These are phyloP conservation scores for Dysphania ambrosioides DNA, from an alignment of 148 eudicot genomes.

Conservation along the genomic window DNA sequence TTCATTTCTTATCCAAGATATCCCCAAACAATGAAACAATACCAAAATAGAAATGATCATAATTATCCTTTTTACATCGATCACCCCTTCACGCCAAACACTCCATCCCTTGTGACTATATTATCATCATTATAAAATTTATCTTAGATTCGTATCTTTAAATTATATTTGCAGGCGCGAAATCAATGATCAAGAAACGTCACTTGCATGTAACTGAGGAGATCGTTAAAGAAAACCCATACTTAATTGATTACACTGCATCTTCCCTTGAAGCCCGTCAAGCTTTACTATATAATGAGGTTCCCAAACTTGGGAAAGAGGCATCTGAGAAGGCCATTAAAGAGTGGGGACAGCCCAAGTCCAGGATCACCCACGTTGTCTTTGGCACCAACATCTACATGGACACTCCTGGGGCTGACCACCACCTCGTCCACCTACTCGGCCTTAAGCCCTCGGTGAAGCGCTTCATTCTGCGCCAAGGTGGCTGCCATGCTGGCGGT, in stretches of 20 bases:
- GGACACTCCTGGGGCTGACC: neutral
- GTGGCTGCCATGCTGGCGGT: neutral
- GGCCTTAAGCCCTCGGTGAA: neutral
- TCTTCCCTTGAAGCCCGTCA: neutral
- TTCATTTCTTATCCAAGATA: too few relatives aligned
- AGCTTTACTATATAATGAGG: neutral
- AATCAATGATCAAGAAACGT: neutral
- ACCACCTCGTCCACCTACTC: neutral
- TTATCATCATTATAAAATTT: too few relatives aligned
- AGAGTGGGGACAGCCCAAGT: too few relatives aligned
- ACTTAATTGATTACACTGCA: neutral
- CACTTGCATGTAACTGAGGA: neutral
- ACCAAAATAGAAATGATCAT: too few relatives aligned
- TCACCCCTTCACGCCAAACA: too few relatives aligned
- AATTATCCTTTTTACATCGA: too few relatives aligned
- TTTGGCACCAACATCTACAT: neutral
- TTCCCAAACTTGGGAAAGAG: neutral
- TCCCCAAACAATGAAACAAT: too few relatives aligned
- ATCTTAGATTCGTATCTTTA: too few relatives aligned
- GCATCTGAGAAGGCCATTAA: too few relatives aligned
- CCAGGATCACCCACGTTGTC: conserved; percentile 1
- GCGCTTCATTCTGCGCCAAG: neutral
- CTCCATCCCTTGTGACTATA: too few relatives aligned
- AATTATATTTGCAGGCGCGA: too few relatives aligned
- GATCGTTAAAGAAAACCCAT: neutral